These are phyloP conservation scores for Phyllostachys edulis DNA, from an alignment of 176 grass and related monocot species.

Conservation along the genomic window DNA sequence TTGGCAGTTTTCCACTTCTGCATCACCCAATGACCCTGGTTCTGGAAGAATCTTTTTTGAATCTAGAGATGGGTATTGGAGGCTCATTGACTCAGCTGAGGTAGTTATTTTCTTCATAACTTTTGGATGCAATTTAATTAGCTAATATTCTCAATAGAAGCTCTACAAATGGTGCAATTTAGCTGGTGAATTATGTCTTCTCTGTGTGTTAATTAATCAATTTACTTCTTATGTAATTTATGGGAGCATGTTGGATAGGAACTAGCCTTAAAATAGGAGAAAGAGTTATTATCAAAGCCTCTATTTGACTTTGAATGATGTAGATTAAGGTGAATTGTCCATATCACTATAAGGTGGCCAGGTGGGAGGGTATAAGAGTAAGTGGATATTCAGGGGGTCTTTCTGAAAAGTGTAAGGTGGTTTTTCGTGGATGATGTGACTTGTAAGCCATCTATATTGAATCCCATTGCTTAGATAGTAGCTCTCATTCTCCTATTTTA, in stretches of 20 bases:
- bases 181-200: constrained; percentile 11
- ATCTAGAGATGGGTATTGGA: constrained; percentile 77
- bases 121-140: neutral
- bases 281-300: constrained; percentile 1
- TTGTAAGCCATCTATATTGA: neutral
- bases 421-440: constrained; percentile 7
- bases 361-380: neutral
- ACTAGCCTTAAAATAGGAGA: neutral
- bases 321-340: neutral
- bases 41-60: constrained; percentile 94
- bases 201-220: neutral
- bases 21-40: constrained; percentile 86
- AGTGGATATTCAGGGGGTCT: neutral
- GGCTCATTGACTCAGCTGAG: constrained; percentile 85
- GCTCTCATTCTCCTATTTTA: neutral
- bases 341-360: neutral
- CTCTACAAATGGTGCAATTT: neutral
- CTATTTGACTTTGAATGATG: constrained; percentile 1
- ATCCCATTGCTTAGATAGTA: neutral
- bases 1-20: constrained; percentile 87
- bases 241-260: neutral
- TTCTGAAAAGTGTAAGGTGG: neutral
- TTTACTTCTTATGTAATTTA: neutral
- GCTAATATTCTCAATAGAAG: constrained; percentile 1
- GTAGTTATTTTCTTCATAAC: constrained; percentile 45